Evolutionary conservation across 331 rosid genomes (phyloP).

Genomic region (Pyrus hybrid): DNA sequence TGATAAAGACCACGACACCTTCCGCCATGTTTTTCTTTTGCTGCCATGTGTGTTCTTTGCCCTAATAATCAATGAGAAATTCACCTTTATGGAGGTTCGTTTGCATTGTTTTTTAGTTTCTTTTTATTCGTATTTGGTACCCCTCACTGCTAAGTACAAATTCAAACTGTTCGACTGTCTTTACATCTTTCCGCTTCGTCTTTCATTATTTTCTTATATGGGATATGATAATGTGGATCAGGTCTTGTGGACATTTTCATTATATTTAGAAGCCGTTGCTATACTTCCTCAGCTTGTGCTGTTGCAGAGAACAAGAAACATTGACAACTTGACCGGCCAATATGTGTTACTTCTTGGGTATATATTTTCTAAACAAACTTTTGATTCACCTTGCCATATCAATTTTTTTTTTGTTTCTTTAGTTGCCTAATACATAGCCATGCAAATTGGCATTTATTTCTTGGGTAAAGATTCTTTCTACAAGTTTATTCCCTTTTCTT

Average conservation of each 20-base stretch:
- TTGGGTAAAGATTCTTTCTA: too few relatives aligned
- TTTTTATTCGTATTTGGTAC: neutral
- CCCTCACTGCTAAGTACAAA: neutral
- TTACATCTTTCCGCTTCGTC: neutral
- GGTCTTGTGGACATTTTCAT: conserved; percentile 29
- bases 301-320: conserved; percentile 27
- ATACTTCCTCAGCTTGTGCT: conserved; percentile 31
- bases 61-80: conserved; percentile 51
- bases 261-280: conserved; percentile 26
- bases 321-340: conserved; percentile 30
- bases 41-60: conserved; percentile 60
- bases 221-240: neutral
- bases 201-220: neutral
- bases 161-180: neutral
- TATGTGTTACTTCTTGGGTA: conserved; percentile 29
- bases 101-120: neutral
- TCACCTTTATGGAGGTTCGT: conserved; percentile 59
- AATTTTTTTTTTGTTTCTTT: neutral
- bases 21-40: conserved; percentile 56
- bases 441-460: neutral
- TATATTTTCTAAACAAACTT: neutral
- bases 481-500: neutral
- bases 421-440: neutral
- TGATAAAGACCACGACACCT: conserved; percentile 74
- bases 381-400: neutral